These are phyloP conservation scores for Lachancea lanzarotensis DNA, from an alignment of 805 yeast genomes.

Conservation along the genomic window DNA sequence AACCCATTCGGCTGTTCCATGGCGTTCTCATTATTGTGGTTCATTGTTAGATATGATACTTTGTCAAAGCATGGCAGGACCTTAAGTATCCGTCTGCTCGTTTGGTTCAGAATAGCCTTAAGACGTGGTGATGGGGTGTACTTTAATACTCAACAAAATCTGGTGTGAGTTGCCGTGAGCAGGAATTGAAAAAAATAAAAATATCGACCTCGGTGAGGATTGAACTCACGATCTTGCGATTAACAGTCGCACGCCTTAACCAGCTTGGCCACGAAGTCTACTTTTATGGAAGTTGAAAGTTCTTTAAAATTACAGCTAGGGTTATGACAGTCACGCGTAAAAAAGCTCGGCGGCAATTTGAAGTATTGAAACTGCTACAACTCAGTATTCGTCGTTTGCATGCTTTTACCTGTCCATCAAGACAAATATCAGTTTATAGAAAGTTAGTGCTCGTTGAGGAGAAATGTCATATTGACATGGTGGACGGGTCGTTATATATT, in stretches of 20 bases:
- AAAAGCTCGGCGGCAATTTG: not conserved
- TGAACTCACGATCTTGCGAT: constrained; percentile 60
- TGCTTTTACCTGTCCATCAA: too few relatives aligned
- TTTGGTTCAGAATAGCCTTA: not conserved
- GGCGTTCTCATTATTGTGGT: not conserved
- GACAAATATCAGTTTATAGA: too few relatives aligned
- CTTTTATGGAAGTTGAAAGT: not conserved
- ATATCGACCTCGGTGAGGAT: constrained; percentile 50
- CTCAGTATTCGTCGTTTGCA: not conserved
- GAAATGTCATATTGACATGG: too few relatives aligned
- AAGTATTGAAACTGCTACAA: not conserved
- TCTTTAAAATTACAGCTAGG: not conserved
- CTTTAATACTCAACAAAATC: not conserved
- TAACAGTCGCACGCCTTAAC: constrained; percentile 60
- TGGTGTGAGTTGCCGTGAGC: not conserved
- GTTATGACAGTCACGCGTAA: not conserved
- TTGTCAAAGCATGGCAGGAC: not conserved
- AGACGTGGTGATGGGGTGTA: not conserved
- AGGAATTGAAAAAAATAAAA: not conserved
- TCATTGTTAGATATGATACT: not conserved
- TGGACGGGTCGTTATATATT: too few relatives aligned
- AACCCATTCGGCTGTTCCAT: not conserved
- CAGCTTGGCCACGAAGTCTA: constrained; percentile 52
- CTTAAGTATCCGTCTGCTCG: not conserved
- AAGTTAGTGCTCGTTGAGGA: too few relatives aligned